Conservation (phyloP, 192 early-diverging fungal species). For the Rhizophagus prolifer region DNA sequence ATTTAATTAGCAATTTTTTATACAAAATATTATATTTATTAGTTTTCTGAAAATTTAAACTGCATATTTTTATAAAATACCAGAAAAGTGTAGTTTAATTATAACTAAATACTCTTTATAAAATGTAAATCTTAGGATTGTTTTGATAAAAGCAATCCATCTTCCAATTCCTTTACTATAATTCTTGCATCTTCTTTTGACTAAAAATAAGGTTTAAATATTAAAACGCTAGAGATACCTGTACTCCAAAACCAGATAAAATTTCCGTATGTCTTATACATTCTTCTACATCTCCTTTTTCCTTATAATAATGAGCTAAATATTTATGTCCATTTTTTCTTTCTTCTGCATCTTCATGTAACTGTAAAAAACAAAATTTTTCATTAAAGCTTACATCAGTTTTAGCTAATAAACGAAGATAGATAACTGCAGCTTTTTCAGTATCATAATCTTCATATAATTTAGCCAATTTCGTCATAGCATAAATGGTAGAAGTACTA, state of each 20-base stretch:
- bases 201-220: neutral
- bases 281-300: neutral
- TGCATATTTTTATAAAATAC: too few relatives aligned
- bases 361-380: neutral
- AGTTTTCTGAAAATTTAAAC: too few relatives aligned
- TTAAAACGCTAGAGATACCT: neutral
- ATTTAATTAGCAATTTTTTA: too few relatives aligned
- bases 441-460: neutral
- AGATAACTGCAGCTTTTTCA: neutral
- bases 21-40: too few relatives aligned
- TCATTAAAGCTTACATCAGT: neutral
- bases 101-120: too few relatives aligned
- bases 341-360: neutral
- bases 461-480: slow-evolving; percentile 54
- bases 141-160: neutral
- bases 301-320: neutral
- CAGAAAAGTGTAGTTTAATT: too few relatives aligned
- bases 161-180: neutral
- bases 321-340: neutral
- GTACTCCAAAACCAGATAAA: neutral
- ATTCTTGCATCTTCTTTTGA: neutral
- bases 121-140: too few relatives aligned
- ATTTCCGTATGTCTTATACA: neutral
- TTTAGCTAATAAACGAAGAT: neutral
- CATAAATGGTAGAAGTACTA: slow-evolving; percentile 33